Evolutionary conservation across 768 basidiomycete genomes (phyloP), one percentile per base, ranked within the genome.

Genomic region (Rhodotorula babjevae): DNA sequence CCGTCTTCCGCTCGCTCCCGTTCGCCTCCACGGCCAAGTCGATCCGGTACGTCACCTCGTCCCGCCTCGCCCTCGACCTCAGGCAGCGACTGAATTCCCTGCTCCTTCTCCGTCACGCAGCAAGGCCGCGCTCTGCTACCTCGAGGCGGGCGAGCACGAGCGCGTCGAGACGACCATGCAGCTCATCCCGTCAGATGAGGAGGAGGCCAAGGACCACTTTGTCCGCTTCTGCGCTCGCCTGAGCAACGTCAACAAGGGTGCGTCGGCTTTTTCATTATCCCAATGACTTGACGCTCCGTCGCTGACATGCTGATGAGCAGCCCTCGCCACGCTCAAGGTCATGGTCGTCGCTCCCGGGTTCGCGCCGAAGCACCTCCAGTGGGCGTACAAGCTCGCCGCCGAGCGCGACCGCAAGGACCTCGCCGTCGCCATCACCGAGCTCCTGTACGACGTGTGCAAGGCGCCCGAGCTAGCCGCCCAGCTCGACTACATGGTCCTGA

Each of bases 131-230:
- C 40, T 70, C 8, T 31, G 23, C 18, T 27, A 55, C 42, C n/a
- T 59, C 49, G 40, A 60, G 18, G 58, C 42, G 14, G 23, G 25
- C 27, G 25, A 60, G n/a, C 12, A 31, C 42, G 33, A 16, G 23
- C 25, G 44, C 16, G 69, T 63, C 18, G 57, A 70, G 42, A n/a
- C 42, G 57, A 16, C 44, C 23, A 52, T 70, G 31, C 53, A 58
- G 49, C 18, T 31, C 25, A 27, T 49, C 8, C 25, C n/a, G 36
- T 25, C 27, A 0, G 36, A n/a, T 4, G 50, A 27, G 11, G 58
- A 68, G 25, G 29, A 40, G 14, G 63, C 69, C 12, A 70, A 65
- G 59, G 60, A 58, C 49, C 50, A 61, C 63, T 70, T 70, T 33
- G 23, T 70, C 29, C 69, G 63, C 40, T 60, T 70, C 59, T 61